Evolutionary conservation across 495 filamentous ascomycete genomes (phyloP).

Genomic region (Penicillium paradoxum): DNA sequence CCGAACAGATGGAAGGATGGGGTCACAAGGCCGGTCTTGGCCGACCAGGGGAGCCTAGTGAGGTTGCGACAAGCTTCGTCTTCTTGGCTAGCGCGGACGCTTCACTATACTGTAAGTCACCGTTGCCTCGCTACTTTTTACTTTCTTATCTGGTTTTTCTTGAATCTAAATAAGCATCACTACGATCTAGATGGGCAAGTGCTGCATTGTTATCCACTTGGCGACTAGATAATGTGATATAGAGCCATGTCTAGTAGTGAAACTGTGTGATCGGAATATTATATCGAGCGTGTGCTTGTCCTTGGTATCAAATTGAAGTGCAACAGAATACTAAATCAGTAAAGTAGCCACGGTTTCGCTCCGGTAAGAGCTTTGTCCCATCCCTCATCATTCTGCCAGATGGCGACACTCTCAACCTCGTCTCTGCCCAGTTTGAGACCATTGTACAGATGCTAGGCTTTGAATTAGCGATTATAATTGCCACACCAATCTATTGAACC

Average conservation of each 20-base stretch:
- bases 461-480: slow-evolving; percentile 10
- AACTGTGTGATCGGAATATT: background rate
- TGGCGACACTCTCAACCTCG: slow-evolving; percentile 40
- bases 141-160: background rate
- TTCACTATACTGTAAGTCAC: slow-evolving; percentile 47
- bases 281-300: background rate
- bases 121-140: too few species aligned
- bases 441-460: slow-evolving; percentile 41
- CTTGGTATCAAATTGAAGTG: slow-evolving; percentile 10
- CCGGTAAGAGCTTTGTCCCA: slow-evolving; percentile 40
- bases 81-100: slow-evolving; percentile 55
- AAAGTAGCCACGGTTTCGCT: slow-evolving; percentile 39
- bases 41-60: slow-evolving; percentile 54
- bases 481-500: slow-evolving; percentile 10
- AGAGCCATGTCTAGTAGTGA: background rate
- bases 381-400: slow-evolving; percentile 43
- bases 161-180: background rate
- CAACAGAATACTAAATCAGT: slow-evolving; percentile 12
- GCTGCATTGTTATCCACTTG: slow-evolving; percentile 46
- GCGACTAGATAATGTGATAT: slow-evolving; percentile 21
- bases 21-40: slow-evolving; percentile 36
- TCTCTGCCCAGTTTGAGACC: slow-evolving; percentile 39
- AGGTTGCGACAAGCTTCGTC: slow-evolving; percentile 59
- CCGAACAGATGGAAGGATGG: slow-evolving; percentile 51
- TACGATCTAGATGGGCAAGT: slow-evolving; percentile 43